Evolutionary conservation across 139 green algal genomes (phyloP).

Genomic region (Chlorella sorokiniana): DNA sequence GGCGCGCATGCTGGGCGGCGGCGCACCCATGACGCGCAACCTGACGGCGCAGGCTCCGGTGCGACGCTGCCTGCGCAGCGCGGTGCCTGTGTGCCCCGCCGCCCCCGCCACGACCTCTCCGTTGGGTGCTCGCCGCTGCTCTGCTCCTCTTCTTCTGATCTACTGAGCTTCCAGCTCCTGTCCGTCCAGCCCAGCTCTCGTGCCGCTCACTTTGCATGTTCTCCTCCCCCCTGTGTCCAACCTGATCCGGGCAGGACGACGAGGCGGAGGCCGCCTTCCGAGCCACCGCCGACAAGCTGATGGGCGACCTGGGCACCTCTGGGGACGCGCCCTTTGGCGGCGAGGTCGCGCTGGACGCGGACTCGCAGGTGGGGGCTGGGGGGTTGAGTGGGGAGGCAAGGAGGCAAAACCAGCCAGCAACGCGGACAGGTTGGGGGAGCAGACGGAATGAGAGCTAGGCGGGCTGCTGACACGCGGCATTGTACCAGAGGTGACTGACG

Average conservation of each 20-base stretch:
- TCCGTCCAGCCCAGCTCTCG: no score
- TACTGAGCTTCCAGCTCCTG: no score
- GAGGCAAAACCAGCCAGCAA: not conserved
- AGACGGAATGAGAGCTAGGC: not conserved
- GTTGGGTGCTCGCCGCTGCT: no score
- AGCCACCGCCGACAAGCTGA: slow-evolving; percentile 43
- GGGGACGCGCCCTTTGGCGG: slow-evolving; percentile 77
- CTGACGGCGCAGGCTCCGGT: slow-evolving; percentile 41
- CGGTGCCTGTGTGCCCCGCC: no score
- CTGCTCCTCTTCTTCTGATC: no score
- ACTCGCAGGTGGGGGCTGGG: slow-evolving; percentile 51
- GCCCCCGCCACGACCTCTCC: no score
- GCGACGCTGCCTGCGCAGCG: no score
- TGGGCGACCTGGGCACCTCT: slow-evolving; percentile 61
- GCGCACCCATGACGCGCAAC: slow-evolving; percentile 36
- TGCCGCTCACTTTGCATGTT: no score
- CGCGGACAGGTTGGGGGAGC: not conserved
- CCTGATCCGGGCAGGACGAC: slow-evolving; percentile 4
- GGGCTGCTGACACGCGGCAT: no score
- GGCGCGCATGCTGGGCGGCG: slow-evolving; percentile 8
- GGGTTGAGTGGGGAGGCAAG: not conserved
- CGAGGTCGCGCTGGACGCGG: slow-evolving; percentile 66
- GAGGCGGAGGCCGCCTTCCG: slow-evolving; percentile 39
- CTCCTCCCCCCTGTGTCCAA: not conserved
- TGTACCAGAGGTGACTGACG: not conserved